These are phyloP conservation scores for Hanseniaspora lachancei DNA, from an alignment of 805 yeast species.

Conservation along the genomic window DNA sequence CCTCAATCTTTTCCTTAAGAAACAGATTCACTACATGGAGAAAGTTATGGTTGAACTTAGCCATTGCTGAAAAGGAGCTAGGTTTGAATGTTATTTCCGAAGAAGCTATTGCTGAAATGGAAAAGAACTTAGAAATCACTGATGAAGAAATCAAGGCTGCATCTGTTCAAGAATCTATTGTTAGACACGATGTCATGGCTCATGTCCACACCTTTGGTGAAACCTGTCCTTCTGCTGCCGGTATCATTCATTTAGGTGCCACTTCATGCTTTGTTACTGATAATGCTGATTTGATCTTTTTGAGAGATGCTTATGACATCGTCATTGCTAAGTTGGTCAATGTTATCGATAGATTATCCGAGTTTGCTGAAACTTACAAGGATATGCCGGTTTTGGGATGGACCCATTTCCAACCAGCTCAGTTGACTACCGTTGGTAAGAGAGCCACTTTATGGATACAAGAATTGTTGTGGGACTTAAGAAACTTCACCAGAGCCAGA, in stretches of 20 bases:
- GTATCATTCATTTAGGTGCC: constrained; percentile 95
- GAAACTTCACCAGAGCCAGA: constrained; percentile 91
- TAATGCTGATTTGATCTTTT: constrained; percentile 91
- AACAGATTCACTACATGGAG: constrained; percentile 98
- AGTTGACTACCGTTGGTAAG: constrained; percentile 95
- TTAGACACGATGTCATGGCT: constrained; percentile 98
- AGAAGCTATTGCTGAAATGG: constrained; percentile 83
- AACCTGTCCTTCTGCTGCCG: constrained; percentile 90
- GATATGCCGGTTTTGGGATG: constrained; percentile 95
- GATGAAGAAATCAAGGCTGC: constrained; percentile 89
- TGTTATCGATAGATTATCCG: constrained; percentile 77
- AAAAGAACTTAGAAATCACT: constrained; percentile 61
- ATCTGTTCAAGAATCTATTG: constrained; percentile 86
- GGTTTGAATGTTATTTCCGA: constrained; percentile 78
- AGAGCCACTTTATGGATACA: constrained; percentile 96
- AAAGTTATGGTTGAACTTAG: constrained; percentile 88
- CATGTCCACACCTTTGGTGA: constrained; percentile 93
- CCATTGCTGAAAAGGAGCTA: constrained; percentile 86
- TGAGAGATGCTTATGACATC: constrained; percentile 89
- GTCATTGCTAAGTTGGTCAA: constrained; percentile 90
- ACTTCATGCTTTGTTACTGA: constrained; percentile 97
- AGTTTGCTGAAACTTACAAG: constrained; percentile 83
- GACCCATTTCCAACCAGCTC: constrained; percentile 99
- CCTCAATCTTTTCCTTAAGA: constrained; percentile 77
- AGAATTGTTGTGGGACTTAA: constrained; percentile 92